Evolutionary conservation across 805 yeast genomes (phyloP), one percentile per base, ranked within the genome.

Genomic region (Lipomyces oligophaga): DNA sequence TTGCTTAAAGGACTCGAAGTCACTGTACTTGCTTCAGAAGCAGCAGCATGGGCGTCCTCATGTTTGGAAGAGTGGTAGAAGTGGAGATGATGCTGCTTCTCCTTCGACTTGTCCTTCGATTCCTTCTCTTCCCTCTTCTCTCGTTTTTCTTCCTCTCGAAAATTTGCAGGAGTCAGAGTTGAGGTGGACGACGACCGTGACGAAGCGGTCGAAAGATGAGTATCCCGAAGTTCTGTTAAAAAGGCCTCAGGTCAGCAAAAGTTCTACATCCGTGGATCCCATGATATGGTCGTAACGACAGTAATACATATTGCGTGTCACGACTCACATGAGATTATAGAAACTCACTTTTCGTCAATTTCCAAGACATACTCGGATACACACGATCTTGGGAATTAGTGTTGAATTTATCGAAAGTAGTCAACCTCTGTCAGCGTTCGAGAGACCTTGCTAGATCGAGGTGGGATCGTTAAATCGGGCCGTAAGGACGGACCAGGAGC

Each of bases 321-420:
- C n/a, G n/a, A n/a, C n/a, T n/a, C n/a, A n/a, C n/a, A n/a, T n/a
- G n/a, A n/a, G n/a, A n/a, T n/a, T n/a, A n/a, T n/a, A n/a, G 18
- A 4, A 20, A 56, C 67, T 25, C 52, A 64, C 67, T 73, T 61
- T 73, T 72, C n/a, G 77, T 69, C 37, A 72, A 62, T 45, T 71
- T 73, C 76, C 76, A 72, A 44, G 72, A 54, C 58, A 54, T 51
- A 45, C 6, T 31, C 13, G 36, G n/a, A n/a, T n/a, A n/a, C n/a
- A n/a, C n/a, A n/a, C n/a, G n/a, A n/a, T n/a, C n/a, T n/a, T n/a
- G n/a, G n/a, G n/a, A n/a, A n/a, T n/a, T n/a, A n/a, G n/a, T n/a
- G n/a, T n/a, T n/a, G n/a, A n/a, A n/a, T n/a, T n/a, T n/a, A n/a
- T n/a, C n/a, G n/a, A n/a, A n/a, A n/a, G n/a, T n/a, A n/a, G n/a